These are phyloP conservation scores for Sporothrix curviconia DNA, from an alignment of 2,329 filamentous ascomycete species.

Conservation along the genomic window DNA sequence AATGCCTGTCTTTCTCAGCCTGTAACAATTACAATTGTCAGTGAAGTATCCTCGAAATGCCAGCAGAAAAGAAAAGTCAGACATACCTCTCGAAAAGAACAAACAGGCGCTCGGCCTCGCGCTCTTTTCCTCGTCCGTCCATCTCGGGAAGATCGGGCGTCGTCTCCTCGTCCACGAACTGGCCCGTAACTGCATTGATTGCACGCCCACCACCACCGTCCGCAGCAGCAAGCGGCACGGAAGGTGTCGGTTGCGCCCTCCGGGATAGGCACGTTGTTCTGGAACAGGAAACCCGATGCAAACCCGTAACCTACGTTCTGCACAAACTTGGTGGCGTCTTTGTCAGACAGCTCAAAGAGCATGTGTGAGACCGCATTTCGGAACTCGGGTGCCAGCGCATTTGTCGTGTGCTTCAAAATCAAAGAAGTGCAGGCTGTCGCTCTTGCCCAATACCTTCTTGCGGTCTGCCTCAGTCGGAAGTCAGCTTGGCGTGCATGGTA, in stretches of 20 bases:
- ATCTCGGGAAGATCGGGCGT: constrained; percentile 59
- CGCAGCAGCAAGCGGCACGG: constrained; percentile 13
- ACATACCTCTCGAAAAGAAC: constrained; percentile 78
- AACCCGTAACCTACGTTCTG: constrained; percentile 92
- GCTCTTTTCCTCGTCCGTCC: constrained; percentile 86
- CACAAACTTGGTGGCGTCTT: constrained; percentile 72
- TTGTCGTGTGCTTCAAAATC: constrained; percentile 71
- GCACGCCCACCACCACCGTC: constrained; percentile 21
- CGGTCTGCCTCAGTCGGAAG: constrained; percentile 75
- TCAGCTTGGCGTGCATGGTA: constrained; percentile 58
- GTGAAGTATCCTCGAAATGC: neutral
- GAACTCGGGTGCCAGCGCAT: constrained; percentile 63
- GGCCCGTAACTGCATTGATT: constrained; percentile 82
- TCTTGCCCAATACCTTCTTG: constrained; percentile 67
- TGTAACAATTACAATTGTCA: constrained; percentile 21
- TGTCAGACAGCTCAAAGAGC: constrained; percentile 80
- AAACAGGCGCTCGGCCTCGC: constrained; percentile 83
- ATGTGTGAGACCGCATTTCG: constrained; percentile 70
- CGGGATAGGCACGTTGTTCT: constrained; percentile 73
- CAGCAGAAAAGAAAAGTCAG: neutral
- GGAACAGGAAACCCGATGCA: constrained; percentile 82
- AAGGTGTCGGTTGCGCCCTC: constrained; percentile 36
- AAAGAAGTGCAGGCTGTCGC: constrained; percentile 66
- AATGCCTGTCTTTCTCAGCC: constrained; percentile 66
- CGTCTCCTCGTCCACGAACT: constrained; percentile 64